Conservation (phyloP, 495 filamentous ascomycete genomes). For the Aspergillus asperescens region DNA sequence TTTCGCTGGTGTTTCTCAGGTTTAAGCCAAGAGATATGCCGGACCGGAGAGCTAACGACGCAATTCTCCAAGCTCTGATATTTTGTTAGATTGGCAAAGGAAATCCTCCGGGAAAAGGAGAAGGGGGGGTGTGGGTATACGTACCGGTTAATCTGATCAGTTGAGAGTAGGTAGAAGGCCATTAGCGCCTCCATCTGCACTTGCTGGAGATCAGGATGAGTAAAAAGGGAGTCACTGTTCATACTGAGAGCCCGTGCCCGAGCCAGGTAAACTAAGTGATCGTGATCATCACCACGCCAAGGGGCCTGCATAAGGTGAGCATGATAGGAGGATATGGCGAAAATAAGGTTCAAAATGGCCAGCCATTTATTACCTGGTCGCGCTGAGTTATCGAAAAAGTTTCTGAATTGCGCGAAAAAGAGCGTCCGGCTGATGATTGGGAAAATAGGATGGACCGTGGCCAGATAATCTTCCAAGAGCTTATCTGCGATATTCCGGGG, state of each 20-base stretch:
- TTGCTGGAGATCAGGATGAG: slow-evolving; percentile 57
- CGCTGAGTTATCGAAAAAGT: slow-evolving; percentile 37
- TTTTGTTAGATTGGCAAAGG: slow-evolving; percentile 3
- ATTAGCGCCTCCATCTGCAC: slow-evolving; percentile 56
- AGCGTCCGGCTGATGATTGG: slow-evolving; percentile 54
- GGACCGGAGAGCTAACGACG: slow-evolving; percentile 56
- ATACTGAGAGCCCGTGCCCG: slow-evolving; percentile 56
- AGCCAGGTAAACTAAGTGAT: slow-evolving; percentile 57
- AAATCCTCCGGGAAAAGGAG: not conserved
- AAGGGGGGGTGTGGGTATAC: slow-evolving; percentile 2
- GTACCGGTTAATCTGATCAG: slow-evolving; percentile 61
- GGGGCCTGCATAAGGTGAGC: slow-evolving; percentile 48
- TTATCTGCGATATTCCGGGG: slow-evolving; percentile 47
- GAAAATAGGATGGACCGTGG: slow-evolving; percentile 54
- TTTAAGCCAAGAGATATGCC: slow-evolving; percentile 60
- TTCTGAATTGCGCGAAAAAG: slow-evolving; percentile 42
- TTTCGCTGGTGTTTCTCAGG: slow-evolving; percentile 52
- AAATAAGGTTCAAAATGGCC: slow-evolving; percentile 60
- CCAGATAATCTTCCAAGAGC: slow-evolving; percentile 53
- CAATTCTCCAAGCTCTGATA: slow-evolving; percentile 57
- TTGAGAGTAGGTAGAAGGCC: slow-evolving; percentile 56
- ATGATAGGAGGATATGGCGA: slow-evolving; percentile 59
- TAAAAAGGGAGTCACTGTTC: slow-evolving; percentile 48
- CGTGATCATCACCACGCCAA: slow-evolving; percentile 46
- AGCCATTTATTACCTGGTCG: slow-evolving; percentile 52